Base-by-base conservation (phyloP, 352 stramenopile genomes). In the Pythium aristosporum region DNA sequence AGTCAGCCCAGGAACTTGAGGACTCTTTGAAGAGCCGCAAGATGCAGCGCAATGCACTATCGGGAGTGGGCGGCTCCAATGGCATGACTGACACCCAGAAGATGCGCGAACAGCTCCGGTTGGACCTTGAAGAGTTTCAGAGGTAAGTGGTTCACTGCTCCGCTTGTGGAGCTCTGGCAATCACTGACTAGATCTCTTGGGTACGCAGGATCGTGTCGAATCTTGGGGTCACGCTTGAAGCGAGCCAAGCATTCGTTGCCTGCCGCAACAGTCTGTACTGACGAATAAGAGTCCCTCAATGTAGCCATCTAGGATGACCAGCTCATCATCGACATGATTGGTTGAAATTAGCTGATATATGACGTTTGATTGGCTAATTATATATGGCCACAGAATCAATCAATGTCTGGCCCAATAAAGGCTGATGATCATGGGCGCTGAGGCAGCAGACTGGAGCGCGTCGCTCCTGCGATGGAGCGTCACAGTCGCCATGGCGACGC, bases 21-120 rank as follows among this genome's bases (percentile, higher is more conserved):
- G 84, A 94, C 25, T 96, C 87, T 10, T 74, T 96, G n/a, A 96
- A 93, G 51, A 93, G 81, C 62, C 83, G 87, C 37, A 96, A 96
- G 62, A 68, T 91, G 48, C 85, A 96, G 68, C 84, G 85, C 15
- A 70, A 81, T 21, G 61, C 69, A 6, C 63, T 72, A 5, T 68
- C 53, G 10, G 77, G 67, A 32, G 58, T 65, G 6, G 60, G 65
- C 0, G 52, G 34, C 3, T 62, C 59, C 10, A 74, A 78, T 13
- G 58, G 71, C 5, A 25, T 94, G 37, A 91, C 81, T 5, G 87
- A 96, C 71, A 93, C 87, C 39, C 79, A 91, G 56, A 96, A 96
- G 57, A 96, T 96, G 87, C 82, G 81, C 9, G 72, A 86, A 59
- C 87, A 96, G 61, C 51, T 96, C 46, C 63, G 82, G 49, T 69